phyloP scores from a whole-genome alignment of 2,329 filamentous ascomycete species.

The Colletotrichum lupini region DNA sequence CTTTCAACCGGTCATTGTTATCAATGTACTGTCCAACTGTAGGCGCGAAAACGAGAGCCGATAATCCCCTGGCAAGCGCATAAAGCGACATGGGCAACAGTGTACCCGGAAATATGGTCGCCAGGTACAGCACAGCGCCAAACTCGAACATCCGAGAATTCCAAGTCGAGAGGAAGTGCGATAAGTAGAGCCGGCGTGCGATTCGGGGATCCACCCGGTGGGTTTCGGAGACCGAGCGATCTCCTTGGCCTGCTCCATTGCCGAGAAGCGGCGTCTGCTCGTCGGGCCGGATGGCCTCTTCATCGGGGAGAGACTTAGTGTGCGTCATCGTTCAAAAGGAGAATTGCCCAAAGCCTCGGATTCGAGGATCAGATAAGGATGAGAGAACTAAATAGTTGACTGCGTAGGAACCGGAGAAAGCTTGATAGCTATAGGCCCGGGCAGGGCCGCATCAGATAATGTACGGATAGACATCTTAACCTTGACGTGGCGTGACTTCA shows the following conservation, averaged over 20 bases:
- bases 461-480: background rate
- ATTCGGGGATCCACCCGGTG: background rate
- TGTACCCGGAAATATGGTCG: slow-evolving; percentile 56
- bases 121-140: slow-evolving; percentile 56
- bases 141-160: slow-evolving; percentile 62
- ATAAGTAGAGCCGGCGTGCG: slow-evolving; percentile 49
- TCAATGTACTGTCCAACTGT: slow-evolving; percentile 63
- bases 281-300: background rate
- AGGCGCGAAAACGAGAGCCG: slow-evolving; percentile 42
- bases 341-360: too few species aligned
- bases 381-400: background rate
- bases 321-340: background rate
- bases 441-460: background rate
- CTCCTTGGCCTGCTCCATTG: background rate
- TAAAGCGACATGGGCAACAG: slow-evolving; percentile 67
- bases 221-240: background rate
- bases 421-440: too few species aligned
- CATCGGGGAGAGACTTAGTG: background rate
- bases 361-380: background rate
- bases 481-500: background rate
- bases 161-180: slow-evolving; percentile 59
- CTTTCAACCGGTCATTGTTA: slow-evolving; percentile 47
- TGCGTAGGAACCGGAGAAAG: background rate
- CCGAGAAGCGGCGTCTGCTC: background rate
- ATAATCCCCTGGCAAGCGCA: slow-evolving; percentile 45